Percentiles rank a stretch among this genome's conserved stretches.
These are phyloP conservation scores for Cubamyces lactineus DNA, from an alignment of 768 basidiomycete genomes.

Conservation along the genomic window DNA sequence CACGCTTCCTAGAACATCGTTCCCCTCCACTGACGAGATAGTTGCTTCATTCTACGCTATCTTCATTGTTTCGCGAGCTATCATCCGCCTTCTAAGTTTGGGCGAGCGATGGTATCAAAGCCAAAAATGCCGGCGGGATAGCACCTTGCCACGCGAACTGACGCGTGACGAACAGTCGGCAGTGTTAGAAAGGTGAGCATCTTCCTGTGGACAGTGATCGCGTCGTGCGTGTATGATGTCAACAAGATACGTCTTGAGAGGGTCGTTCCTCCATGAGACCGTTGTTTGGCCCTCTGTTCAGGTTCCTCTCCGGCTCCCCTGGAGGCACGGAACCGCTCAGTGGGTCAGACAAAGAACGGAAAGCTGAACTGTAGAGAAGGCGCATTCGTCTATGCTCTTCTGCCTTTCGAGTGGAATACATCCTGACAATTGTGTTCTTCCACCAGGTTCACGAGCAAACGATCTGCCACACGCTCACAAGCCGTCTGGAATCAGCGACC, in stretches of 20 bases:
- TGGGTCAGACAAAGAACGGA: constrained; percentile 57
- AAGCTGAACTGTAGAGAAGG: constrained; percentile 47
- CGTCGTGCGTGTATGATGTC: constrained; percentile 25
- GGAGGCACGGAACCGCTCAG: constrained; percentile 47
- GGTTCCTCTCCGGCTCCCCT: constrained; percentile 36
- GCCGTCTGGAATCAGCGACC: no score
- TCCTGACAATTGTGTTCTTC: not conserved
- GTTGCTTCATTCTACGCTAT: constrained; percentile 18
- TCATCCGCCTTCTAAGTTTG: no score
- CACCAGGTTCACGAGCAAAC: no score
- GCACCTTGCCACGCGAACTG: no score
- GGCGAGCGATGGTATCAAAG: no score
- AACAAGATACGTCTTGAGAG: constrained; percentile 27
- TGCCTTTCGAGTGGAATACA: not conserved
- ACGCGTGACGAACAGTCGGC: not conserved
- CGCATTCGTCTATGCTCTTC: not conserved
- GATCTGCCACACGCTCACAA: no score
- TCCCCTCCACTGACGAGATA: not conserved
- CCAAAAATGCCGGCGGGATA: not conserved
- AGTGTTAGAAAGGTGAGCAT: constrained; percentile 6
- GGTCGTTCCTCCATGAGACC: constrained; percentile 43
- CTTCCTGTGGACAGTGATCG: not conserved
- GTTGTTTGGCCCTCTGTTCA: constrained; percentile 39
- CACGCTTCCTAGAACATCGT: not conserved
- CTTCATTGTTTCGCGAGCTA: not conserved